Conservation (phyloP, 768 basidiomycete genomes). For the Russula lepida region DNA sequence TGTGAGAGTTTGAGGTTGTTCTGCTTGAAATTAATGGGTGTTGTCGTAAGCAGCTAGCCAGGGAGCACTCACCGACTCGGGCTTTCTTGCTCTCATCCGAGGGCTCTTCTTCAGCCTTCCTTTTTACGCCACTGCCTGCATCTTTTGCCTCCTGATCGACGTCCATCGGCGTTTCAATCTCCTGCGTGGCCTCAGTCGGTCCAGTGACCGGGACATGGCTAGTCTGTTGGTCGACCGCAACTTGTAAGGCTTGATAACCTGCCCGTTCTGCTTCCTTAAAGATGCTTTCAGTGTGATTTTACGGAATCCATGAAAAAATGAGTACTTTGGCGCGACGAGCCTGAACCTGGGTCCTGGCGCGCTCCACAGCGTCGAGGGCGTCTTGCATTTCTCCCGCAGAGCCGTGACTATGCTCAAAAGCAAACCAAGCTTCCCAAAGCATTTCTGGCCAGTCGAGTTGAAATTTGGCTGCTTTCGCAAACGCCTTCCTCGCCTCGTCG, state of each 20-base stretch:
- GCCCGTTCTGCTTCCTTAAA: conserved; percentile 57
- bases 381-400: conserved; percentile 55
- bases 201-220: conserved; percentile 28
- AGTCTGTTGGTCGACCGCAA: conserved; percentile 35
- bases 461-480: conserved; percentile 56
- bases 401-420: conserved; percentile 84
- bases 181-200: conserved; percentile 5
- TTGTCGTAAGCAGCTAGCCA: neutral
- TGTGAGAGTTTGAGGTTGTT: conserved; percentile 44
- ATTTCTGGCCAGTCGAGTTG: conserved; percentile 93
- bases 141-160: conserved; percentile 32
- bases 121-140: conserved; percentile 44
- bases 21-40: conserved; percentile 26
- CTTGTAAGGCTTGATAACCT: conserved; percentile 42
- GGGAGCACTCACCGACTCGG: conserved; percentile 42
- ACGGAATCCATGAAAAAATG: conserved; percentile 2
- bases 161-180: conserved; percentile 33
- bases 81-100: conserved; percentile 50
- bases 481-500: conserved; percentile 57
- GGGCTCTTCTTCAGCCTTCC: conserved; percentile 49
- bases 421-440: conserved; percentile 82
- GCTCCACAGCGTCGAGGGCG: conserved; percentile 55
- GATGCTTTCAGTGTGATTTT: neutral
- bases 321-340: conserved; percentile 54
- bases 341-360: conserved; percentile 55